Percentiles rank a stretch among this genome's conserved stretches.
Evolutionary conservation across 2,329 filamentous ascomycete species (phyloP).

Genomic region (Lecanicillium sp.): DNA sequence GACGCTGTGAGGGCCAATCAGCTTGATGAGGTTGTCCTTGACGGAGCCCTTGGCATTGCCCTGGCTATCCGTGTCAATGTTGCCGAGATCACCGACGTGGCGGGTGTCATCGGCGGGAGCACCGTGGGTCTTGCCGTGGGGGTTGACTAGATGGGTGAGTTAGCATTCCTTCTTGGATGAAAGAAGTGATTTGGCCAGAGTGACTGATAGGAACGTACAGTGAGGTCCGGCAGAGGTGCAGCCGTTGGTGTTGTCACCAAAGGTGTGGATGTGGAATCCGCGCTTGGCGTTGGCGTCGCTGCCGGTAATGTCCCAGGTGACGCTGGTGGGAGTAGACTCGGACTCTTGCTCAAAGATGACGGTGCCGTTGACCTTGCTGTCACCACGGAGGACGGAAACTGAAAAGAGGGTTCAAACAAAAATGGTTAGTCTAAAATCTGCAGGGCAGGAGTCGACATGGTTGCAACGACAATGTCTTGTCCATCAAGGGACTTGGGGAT

Average conservation of each 20-base stretch:
- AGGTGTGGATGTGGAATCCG: conserved; percentile 98
- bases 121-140: conserved; percentile 84
- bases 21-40: conserved; percentile 78
- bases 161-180: too few relatives aligned
- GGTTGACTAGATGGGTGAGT: conserved; percentile 64
- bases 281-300: conserved; percentile 93
- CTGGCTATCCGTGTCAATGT: conserved; percentile 90
- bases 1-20: conserved; percentile 92
- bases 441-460: too few relatives aligned
- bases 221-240: conserved; percentile 98
- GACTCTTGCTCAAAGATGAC: conserved; percentile 89
- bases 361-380: conserved; percentile 89
- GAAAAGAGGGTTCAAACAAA: too few relatives aligned
- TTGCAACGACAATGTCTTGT: conserved; percentile 4
- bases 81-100: conserved; percentile 96
- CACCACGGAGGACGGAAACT: conserved; percentile 97
- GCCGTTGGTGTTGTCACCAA: conserved; percentile 99
- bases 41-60: conserved; percentile 80
- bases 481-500: conserved; percentile 25
- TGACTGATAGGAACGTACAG: conserved; percentile 64
- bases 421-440: too few relatives aligned
- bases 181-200: too few relatives aligned
- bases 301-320: conserved; percentile 88
- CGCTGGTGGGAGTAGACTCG: conserved; percentile 73
- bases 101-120: conserved; percentile 73